Percentiles rank a stretch among this genome's conserved stretches.
Conservation (phyloP, 352 stramenopile species). For the Aphanomyces stellatus region DNA sequence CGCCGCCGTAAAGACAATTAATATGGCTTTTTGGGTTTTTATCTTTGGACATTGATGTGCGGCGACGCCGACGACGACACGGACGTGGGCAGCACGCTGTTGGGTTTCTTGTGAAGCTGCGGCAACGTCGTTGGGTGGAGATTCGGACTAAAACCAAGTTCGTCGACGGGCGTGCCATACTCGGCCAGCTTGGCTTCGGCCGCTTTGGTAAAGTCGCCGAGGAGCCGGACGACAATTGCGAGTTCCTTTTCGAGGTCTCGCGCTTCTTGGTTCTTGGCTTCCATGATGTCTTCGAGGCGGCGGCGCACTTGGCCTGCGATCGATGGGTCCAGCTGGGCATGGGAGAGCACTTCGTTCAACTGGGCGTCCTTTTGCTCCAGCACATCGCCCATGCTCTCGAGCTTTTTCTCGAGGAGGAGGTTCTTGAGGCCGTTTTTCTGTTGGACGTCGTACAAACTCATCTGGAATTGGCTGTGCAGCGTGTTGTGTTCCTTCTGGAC, state of each 20-base stretch:
- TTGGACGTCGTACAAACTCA: conserved; percentile 88
- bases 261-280: conserved; percentile 78
- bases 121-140: conserved; percentile 19
- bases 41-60: not conserved
- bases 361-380: conserved; percentile 89
- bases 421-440: conserved; percentile 92
- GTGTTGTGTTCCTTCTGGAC: conserved; percentile 84
- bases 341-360: conserved; percentile 86
- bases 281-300: conserved; percentile 85
- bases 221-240: conserved; percentile 49
- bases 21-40: not conserved
- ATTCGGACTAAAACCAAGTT: conserved; percentile 66
- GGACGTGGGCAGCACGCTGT: not conserved
- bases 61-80: not conserved
- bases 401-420: conserved; percentile 92
- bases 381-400: conserved; percentile 68
- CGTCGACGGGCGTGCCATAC: conserved; percentile 83
- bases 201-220: conserved; percentile 73
- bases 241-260: conserved; percentile 79
- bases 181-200: conserved; percentile 85
- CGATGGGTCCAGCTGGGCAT: conserved; percentile 84
- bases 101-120: not conserved
- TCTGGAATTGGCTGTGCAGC: conserved; percentile 84
- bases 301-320: conserved; percentile 78
- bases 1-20: not conserved